Evolutionary conservation across 129 eudicot genomes (phyloP).

Genomic region (Flaveria robusta): DNA sequence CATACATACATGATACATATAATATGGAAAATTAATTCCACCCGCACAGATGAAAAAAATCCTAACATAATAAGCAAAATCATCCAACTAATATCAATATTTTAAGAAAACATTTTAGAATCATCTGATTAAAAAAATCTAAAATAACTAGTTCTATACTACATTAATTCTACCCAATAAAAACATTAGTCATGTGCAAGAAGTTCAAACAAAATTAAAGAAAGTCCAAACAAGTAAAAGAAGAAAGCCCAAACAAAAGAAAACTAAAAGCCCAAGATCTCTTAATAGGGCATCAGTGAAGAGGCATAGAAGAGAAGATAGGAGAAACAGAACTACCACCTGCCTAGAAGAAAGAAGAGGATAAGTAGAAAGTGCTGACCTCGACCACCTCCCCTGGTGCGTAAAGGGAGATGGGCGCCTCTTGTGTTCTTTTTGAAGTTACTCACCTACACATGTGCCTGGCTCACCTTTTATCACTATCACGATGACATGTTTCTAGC

Average conservation of each 20-base stretch:
- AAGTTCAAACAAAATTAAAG: no score
- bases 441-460: no score
- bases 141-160: neutral
- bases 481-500: neutral
- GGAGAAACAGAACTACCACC: no score
- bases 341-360: no score
- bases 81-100: neutral
- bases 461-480: neutral
- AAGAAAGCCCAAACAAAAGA: neutral
- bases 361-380: no score
- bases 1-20: no score
- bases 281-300: no score
- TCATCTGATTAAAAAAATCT: neutral
- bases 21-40: neutral
- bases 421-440: no score
- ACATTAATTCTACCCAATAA: neutral
- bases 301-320: no score
- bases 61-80: neutral
- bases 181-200: neutral
- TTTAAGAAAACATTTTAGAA: neutral
- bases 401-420: no score
- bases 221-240: neutral
- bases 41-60: no score
- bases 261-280: neutral
- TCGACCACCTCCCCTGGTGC: no score